Evolutionary conservation across 2,329 filamentous ascomycete genomes (phyloP), one percentile per base, ranked within the genome.

Genomic region (Cadophora luteo-olivacea): DNA sequence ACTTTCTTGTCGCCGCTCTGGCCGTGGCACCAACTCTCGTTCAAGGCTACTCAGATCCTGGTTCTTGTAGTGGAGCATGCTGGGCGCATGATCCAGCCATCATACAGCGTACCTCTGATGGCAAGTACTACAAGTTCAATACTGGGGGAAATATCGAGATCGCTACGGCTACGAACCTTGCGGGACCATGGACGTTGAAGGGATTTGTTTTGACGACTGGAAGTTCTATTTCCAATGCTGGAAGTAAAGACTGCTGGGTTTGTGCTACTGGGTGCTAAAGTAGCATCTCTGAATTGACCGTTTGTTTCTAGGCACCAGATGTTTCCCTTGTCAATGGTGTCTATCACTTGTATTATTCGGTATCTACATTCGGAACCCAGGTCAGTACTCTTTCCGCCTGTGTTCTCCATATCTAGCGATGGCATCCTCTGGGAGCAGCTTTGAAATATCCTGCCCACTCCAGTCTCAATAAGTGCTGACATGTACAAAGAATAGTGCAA

Each of bases 321-420:
- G 85, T 89, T 16, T 78, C 81, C 22, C 79, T 85, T 19, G 81
- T 91, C n/a, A 85, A 84, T 70, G 81, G 79, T 65, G 81, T 82
- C 0, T 91, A 91, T 80, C 85, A 90, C 73, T 78, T 88, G n/a
- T 88, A 87, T 81, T 90, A 89, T 77, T 80, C 83, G 1, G 85
- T 89, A 25, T 86, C 82, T 2, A 80, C 81, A 0, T 88, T 87
- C 68, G 87, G 86, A 0, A 80, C 78, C 0, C 86, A 88, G 73
- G 78, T 58, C 32, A 58, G 55, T 8, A 58, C 24, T 14, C 33
- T 24, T 1, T 19, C 11, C 41, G 3, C 29, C 29, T 29, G 29
- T 29, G 29, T 29, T 5, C 29, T 29, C 29, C 3, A 29, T 29
- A 29, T 29, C 29, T 29, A 29, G 29, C 3, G 29, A 29, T 29